Evolutionary conservation across 2,329 filamentous ascomycete genomes (phyloP).

Genomic region (Thermoascus crustaceus): DNA sequence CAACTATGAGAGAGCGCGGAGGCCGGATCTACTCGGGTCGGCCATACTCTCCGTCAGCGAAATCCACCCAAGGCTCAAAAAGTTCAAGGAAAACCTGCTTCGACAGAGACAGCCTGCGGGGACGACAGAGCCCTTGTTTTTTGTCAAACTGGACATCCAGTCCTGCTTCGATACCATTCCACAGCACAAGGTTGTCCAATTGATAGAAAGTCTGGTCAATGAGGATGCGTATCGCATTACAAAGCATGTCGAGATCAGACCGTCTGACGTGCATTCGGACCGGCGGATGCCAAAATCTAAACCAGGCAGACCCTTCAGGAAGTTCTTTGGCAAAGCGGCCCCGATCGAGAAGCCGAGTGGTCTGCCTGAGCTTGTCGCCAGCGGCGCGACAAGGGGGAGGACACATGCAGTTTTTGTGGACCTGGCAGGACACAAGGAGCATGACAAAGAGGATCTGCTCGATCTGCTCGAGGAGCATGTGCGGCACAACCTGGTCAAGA

Average conservation of each 20-base stretch:
- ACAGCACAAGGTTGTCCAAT: slow-evolving; percentile 60
- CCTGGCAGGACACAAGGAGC: slow-evolving; percentile 49
- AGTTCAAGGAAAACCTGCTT: slow-evolving; percentile 48
- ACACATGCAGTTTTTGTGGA: slow-evolving; percentile 70
- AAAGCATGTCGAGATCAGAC: slow-evolving; percentile 65
- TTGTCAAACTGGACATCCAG: slow-evolving; percentile 86
- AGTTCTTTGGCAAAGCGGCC: slow-evolving; percentile 49
- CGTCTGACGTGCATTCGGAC: slow-evolving; percentile 26
- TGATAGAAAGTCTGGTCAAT: slow-evolving; percentile 54
- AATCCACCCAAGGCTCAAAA: slow-evolving; percentile 64
- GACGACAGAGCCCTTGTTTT: slow-evolving; percentile 55
- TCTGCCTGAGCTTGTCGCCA: slow-evolving; percentile 40
- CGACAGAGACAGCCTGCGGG: slow-evolving; percentile 10
- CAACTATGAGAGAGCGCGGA: slow-evolving; percentile 60
- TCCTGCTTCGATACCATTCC: slow-evolving; percentile 95
- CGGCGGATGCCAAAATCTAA: slow-evolving; percentile 11
- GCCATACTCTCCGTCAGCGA: slow-evolving; percentile 75
- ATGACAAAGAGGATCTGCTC: slow-evolving; percentile 54
- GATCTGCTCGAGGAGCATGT: slow-evolving; percentile 71
- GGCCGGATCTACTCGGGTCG: slow-evolving; percentile 61
- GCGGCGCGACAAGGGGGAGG: slow-evolving; percentile 36
- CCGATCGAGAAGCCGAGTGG: slow-evolving; percentile 34
- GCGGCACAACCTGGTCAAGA: slow-evolving; percentile 73
- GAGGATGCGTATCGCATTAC: slow-evolving; percentile 59
- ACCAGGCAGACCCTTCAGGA: slow-evolving; percentile 23